These are phyloP conservation scores for Fraxinus nigra DNA, from an alignment of 305 asterid species.

Conservation along the genomic window DNA sequence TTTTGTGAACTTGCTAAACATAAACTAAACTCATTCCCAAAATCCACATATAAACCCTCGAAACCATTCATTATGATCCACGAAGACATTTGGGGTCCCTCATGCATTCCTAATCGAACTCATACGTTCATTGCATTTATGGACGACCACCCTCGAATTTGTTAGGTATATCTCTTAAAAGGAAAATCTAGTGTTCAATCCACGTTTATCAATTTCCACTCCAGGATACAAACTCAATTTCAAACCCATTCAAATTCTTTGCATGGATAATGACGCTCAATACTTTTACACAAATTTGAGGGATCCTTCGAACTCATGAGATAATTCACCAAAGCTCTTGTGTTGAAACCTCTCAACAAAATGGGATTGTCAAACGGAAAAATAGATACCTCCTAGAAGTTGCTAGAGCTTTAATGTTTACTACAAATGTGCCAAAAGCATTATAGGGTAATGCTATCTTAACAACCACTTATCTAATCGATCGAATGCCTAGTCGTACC, in stretches of 20 bases:
- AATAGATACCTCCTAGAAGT: neutral
- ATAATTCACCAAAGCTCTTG: neutral
- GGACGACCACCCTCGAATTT: neutral
- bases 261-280: neutral
- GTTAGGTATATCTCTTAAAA: neutral
- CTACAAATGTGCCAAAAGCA: neutral
- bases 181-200: neutral
- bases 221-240: neutral
- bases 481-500: neutral
- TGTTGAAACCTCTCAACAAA: neutral
- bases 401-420: neutral
- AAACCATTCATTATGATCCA: neutral
- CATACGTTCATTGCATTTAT: too few species aligned
- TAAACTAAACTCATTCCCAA: neutral
- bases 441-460: neutral
- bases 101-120: neutral
- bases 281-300: neutral
- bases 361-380: neutral
- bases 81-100: neutral
- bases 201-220: neutral
- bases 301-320: neutral
- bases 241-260: neutral
- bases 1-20: neutral
- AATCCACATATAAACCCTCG: neutral
- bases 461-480: neutral